Base-by-base conservation (phyloP, 1,284 basidiomycete genomes). In the Apiotrichum sp. region DNA sequence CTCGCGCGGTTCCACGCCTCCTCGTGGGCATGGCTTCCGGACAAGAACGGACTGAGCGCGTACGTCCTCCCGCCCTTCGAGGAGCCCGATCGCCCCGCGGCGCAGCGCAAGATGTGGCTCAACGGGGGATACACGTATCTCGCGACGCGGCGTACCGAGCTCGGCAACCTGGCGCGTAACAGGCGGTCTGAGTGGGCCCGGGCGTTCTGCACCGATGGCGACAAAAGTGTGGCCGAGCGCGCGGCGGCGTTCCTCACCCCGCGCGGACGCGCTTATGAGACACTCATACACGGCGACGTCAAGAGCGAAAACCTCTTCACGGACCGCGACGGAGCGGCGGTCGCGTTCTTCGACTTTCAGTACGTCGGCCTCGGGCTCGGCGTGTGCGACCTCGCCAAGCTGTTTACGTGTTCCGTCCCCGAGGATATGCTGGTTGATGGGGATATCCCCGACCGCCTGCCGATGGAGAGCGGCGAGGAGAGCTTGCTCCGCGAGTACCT, bases 101-200 rank as follows among this genome's bases (percentile, higher is more conserved):
- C 34, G 29, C 22, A 29, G 13, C 4, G 4, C 13, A 52, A 50
- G 29, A 46, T 61, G 16, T 61, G 59, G 59, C 52, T 56, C 1
- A 58, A 61, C 22, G 59, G 59, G 8, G 59, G 59, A 13, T 61
- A 61, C 54, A 61, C 59, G 33, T 61, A 61, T 42, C 56, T 61
- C 49, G 56, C 56, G 2, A 61, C 59, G 46, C 54, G 59, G 11
- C 9, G 32, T 54, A n/a, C n/a, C 29, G 59, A 61, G 52, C 45
- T 53, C 33, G 51, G 54, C 8, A 11, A 31, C 9, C 54, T 58
- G 5, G 44, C 33, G 3, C 33, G 11, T 0, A 41, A 40, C 32
- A 22, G 22, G 22, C 41, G 32, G 3, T 47, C 47, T 6, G 59
- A 61, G 54, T 61, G 59, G 59, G 29, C 34, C 7, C 4, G 7